Conservation (phyloP, 371 early-diverging fungal species). For the Thermomucor indicae-seudaticae region DNA sequence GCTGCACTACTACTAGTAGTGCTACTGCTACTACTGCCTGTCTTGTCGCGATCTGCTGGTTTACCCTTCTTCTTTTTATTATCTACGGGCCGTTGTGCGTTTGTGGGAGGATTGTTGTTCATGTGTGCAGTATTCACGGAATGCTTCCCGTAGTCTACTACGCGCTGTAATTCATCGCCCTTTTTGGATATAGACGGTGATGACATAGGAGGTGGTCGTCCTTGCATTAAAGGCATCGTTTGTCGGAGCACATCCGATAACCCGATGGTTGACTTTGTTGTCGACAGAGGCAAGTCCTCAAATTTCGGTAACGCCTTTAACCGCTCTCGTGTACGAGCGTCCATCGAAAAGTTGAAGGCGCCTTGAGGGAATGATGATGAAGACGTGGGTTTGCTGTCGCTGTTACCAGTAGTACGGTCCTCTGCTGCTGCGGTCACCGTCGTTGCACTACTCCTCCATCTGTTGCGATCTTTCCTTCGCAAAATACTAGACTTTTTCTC, state of each 20-base stretch:
- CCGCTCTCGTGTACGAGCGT: slow-evolving; percentile 4
- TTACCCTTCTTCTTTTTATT: background rate
- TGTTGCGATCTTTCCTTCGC: slow-evolving; percentile 10
- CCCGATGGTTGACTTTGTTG: background rate
- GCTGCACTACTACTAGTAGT: background rate
- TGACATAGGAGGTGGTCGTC: background rate
- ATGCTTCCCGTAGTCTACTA: too few relatives aligned
- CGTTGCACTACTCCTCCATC: slow-evolving; percentile 8
- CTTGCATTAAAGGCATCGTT: background rate
- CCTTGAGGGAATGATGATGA: slow-evolving; percentile 7
- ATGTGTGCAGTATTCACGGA: too few relatives aligned
- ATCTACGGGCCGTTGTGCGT: too few relatives aligned
- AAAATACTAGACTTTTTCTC: slow-evolving; percentile 2
- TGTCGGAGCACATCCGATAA: slow-evolving; percentile 11
- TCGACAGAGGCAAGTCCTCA: slow-evolving; percentile 10
- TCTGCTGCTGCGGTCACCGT: background rate
- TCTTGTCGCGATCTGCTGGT: background rate
- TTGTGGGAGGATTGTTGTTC: too few relatives aligned
- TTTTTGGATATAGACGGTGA: too few relatives aligned
- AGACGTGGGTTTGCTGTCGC: background rate
- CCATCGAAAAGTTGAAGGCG: slow-evolving; percentile 13
- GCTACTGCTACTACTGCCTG: too few relatives aligned
- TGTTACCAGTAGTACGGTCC: background rate
- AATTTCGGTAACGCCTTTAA: slow-evolving; percentile 10
- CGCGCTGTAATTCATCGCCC: too few relatives aligned